A percentile compares a stretch with the other conserved stretches of the same genome.
Evolutionary conservation across 2,329 filamentous ascomycete genomes (phyloP).

Genomic region (Exophiala alcalophila): DNA sequence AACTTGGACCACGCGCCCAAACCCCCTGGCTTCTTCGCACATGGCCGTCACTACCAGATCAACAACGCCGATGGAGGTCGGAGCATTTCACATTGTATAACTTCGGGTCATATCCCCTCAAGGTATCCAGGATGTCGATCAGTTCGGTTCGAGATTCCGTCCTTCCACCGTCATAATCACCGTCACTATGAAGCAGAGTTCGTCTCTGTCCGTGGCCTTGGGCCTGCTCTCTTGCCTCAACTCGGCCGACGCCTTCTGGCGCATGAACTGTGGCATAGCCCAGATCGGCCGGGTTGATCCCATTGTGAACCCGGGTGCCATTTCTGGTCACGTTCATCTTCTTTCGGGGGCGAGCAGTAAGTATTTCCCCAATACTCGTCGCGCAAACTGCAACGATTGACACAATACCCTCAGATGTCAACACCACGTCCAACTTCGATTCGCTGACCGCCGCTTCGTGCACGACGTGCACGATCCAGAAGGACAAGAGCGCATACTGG

Average conservation of each 20-base stretch:
- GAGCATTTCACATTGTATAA: too few species aligned
- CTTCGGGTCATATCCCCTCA: too few species aligned
- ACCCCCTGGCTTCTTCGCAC: too few species aligned
- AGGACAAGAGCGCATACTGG: constrained; percentile 87
- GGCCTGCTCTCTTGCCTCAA: constrained; percentile 5
- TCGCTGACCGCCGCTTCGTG: constrained; percentile 62
- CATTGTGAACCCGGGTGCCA: constrained; percentile 59
- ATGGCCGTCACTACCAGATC: too few species aligned
- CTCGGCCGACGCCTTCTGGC: constrained; percentile 73
- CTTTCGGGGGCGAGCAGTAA: constrained; percentile 46
- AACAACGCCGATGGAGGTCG: too few species aligned
- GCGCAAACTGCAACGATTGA: too few species aligned
- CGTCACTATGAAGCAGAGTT: constrained; percentile 7
- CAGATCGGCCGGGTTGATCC: constrained; percentile 73
- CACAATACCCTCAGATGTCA: too few species aligned
- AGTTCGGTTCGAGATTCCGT: not conserved
- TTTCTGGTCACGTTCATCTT: constrained; percentile 42
- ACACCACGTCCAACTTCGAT: constrained; percentile 53
- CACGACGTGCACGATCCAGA: constrained; percentile 73
- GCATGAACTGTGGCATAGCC: constrained; percentile 72
- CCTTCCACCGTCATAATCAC: too few species aligned
- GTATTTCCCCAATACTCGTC: too few species aligned
- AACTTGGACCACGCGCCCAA: too few species aligned
- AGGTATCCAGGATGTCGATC: too few species aligned
- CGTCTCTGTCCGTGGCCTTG: constrained; percentile 4